Evolutionary conservation across 768 basidiomycete species (phyloP).

Genomic region (Suillus subaureus): DNA sequence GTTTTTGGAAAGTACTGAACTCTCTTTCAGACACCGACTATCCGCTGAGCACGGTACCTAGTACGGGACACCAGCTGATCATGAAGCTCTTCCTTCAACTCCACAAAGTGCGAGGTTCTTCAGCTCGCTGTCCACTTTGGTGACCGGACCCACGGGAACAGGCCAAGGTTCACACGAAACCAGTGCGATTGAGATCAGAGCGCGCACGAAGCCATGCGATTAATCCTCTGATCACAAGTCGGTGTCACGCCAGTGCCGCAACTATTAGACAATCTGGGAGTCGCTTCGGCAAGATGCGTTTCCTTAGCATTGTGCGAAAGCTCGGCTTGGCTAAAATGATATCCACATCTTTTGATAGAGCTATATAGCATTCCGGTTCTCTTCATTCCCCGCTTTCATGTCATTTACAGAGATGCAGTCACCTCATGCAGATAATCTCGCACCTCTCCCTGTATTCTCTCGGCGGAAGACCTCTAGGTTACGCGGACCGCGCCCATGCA

Average conservation of each 20-base stretch:
- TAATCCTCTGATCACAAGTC: neutral
- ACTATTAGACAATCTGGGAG: conserved; percentile 6
- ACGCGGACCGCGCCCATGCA: conserved; percentile 32
- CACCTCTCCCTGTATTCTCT: conserved; percentile 9
- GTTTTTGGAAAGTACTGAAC: neutral
- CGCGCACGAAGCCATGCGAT: neutral
- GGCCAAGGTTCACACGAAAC: neutral
- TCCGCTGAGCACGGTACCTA: neutral
- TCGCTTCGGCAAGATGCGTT: conserved; percentile 19
- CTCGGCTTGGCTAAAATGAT: neutral
- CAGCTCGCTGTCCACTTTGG: neutral
- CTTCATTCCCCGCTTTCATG: neutral
- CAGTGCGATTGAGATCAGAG: neutral
- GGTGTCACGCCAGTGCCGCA: conserved; percentile 8
- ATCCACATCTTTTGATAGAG: conserved; percentile 1
- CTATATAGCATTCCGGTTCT: neutral
- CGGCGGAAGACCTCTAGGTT: conserved; percentile 20
- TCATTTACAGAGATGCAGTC: neutral
- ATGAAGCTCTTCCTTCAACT: neutral
- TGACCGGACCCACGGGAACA: conserved; percentile 1
- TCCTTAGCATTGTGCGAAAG: neutral
- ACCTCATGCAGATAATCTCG: conserved; percentile 17
- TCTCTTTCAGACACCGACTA: neutral
- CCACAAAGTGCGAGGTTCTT: neutral
- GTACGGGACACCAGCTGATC: neutral